Evolutionary conservation across 2,329 filamentous ascomycete genomes (phyloP), one percentile per base, ranked within the genome.

Genomic region (Dactylonectria estremocensis): DNA sequence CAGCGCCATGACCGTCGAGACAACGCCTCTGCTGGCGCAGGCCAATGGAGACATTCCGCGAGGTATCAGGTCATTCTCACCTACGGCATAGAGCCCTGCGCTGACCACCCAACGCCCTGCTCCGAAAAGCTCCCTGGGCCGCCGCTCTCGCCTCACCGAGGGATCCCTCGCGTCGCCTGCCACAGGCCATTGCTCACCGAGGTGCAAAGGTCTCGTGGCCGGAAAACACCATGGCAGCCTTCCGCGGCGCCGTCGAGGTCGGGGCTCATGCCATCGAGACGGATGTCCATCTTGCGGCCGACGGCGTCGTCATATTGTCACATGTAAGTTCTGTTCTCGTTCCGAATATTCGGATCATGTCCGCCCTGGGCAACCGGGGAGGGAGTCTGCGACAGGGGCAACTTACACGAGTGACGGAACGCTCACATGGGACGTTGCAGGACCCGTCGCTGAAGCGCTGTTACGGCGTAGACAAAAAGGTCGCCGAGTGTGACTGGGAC

Each of bases 241-340:
- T 97, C 82, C 84, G 84, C 64, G 91, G 87, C 31, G 95, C 95
- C 1, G 87, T 95, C 2, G 84, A 89, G 35, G 90, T 90, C 18
- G 94, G 94, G 20, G 90, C 93, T 0, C 89, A 97, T 75, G 95
- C 92, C 0, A 84, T 98, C 31, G 95, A 98, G 83, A 97, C 94
- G 18, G 95, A 98, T 76, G 81, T 98, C 9, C 95, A 97, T 78
- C 82, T 98, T 37, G 91, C 93, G 14, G 90, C 87, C 68, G 95
- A 98, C 76, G 91, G 92, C 7, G 91, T 97, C 0, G 92, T 97
- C 1, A 93, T 98, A 10, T 83, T 98, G 46, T 94, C 92, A 52
- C 95, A 97, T 84, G 92, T 93, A 81, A 79, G 86, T 77, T 20
- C 46, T 28, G 24, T n/a, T 14, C 40, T 43, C 14, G n/a, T n/a